phyloP scores from a whole-genome alignment of 768 basidiomycete species.

The Crepidotus variabilis region DNA sequence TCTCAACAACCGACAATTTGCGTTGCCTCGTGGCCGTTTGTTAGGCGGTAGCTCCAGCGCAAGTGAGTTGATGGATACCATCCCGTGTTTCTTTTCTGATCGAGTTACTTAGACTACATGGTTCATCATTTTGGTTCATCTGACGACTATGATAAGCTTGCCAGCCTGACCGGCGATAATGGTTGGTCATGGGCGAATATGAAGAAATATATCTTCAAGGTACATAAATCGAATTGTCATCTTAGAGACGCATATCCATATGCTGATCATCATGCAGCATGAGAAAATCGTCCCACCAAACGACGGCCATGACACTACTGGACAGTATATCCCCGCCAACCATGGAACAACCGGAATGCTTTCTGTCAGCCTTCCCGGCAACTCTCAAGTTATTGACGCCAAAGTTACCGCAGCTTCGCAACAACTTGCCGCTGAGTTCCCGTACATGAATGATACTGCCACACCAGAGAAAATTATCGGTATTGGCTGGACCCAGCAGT shows the following conservation, averaged over 20 bases:
- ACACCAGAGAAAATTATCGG: slow-evolving; percentile 28
- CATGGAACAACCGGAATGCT: slow-evolving; percentile 31
- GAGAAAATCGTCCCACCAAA: slow-evolving; percentile 33
- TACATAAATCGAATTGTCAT: slow-evolving; percentile 8
- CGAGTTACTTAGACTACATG: slow-evolving; percentile 24
- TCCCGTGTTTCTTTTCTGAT: neutral
- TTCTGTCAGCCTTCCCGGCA: slow-evolving; percentile 26
- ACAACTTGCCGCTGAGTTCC: slow-evolving; percentile 31
- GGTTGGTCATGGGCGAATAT: slow-evolving; percentile 37
- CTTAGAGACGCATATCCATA: neutral
- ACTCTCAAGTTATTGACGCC: slow-evolving; percentile 22
- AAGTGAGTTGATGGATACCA: slow-evolving; percentile 17
- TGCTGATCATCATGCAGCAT: slow-evolving; percentile 18
- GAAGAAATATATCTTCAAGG: slow-evolving; percentile 28
- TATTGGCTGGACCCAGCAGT: slow-evolving; percentile 30
- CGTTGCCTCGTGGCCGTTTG: slow-evolving; percentile 29
- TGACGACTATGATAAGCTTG: slow-evolving; percentile 35
- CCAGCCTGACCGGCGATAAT: slow-evolving; percentile 26
- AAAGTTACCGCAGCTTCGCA: slow-evolving; percentile 29
- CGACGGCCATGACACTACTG: slow-evolving; percentile 28
- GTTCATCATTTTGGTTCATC: slow-evolving; percentile 30
- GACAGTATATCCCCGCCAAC: slow-evolving; percentile 29
- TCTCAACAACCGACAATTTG: slow-evolving; percentile 25
- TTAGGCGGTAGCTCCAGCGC: slow-evolving; percentile 29
- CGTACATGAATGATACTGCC: slow-evolving; percentile 30